Percentiles rank a stretch among this genome's conserved stretches.
phyloP scores from a whole-genome alignment of 1,284 basidiomycete species.

The Sporisorium iseilematis-ciliati region DNA sequence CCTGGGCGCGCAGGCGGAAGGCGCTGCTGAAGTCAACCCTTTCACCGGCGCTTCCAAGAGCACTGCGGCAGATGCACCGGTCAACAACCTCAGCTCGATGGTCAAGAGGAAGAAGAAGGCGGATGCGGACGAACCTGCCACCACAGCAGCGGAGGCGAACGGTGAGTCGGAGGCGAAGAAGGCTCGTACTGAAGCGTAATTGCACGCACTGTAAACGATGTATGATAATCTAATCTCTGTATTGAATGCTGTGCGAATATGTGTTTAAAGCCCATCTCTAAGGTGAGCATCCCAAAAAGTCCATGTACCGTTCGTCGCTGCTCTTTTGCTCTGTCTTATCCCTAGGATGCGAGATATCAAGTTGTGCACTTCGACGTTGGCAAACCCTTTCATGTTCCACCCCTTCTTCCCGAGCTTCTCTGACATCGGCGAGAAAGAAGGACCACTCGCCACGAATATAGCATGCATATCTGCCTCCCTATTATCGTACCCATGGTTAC shows the following conservation, averaged over 20 bases:
- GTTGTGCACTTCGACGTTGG: slow-evolving; percentile 86
- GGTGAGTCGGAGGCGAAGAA: slow-evolving; percentile 39
- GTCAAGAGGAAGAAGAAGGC: slow-evolving; percentile 63
- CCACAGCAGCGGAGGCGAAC: not conserved
- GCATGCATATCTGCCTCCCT: slow-evolving; percentile 82
- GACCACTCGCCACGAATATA: slow-evolving; percentile 89
- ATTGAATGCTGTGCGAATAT: slow-evolving; percentile 5
- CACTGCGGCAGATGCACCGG: slow-evolving; percentile 34
- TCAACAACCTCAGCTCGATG: slow-evolving; percentile 61
- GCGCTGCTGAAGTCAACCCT: slow-evolving; percentile 17
- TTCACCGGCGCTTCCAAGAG: slow-evolving; percentile 29
- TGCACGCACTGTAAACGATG: not conserved
- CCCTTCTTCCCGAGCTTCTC: slow-evolving; percentile 59
- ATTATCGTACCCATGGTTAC: slow-evolving; percentile 87
- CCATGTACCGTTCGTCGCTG: slow-evolving; percentile 26
- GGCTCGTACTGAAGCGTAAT: slow-evolving; percentile 33
- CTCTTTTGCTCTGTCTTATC: slow-evolving; percentile 71
- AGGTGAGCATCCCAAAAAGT: slow-evolving; percentile 36
- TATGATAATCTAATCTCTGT: slow-evolving; percentile 1
- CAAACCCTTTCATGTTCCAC: slow-evolving; percentile 76
- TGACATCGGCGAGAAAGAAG: slow-evolving; percentile 76
- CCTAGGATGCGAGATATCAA: slow-evolving; percentile 82
- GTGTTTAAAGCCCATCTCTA: slow-evolving; percentile 24
- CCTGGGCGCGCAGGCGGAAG: slow-evolving; percentile 48
- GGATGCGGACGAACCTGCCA: slow-evolving; percentile 15